phyloP scores from a whole-genome alignment of 345 rosid species.

The Salix caprea region DNA sequence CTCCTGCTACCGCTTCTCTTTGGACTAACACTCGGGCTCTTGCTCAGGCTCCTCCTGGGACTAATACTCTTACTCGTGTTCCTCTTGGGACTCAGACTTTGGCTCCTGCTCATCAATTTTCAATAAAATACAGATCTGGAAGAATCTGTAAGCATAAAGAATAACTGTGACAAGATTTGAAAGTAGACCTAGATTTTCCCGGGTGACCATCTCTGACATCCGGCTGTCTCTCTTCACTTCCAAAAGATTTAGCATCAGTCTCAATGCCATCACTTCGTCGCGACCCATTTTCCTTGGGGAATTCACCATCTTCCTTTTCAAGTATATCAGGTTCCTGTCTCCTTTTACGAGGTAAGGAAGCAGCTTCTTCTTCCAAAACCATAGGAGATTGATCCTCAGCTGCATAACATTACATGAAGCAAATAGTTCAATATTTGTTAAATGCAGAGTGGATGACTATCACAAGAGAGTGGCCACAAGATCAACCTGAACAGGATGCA shows the following conservation, averaged over 20 bases:
- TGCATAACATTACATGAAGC: constrained; percentile 17
- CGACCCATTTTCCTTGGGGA: constrained; percentile 62
- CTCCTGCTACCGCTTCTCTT: constrained; percentile 37
- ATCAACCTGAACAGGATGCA: neutral
- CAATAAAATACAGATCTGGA: constrained; percentile 43
- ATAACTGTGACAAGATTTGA: constrained; percentile 39
- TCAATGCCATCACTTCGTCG: constrained; percentile 45
- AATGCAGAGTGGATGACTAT: neutral
- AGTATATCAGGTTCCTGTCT: constrained; percentile 42
- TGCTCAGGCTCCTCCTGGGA: constrained; percentile 63
- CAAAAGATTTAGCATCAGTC: constrained; percentile 41
- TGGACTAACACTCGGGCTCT: constrained; percentile 64
- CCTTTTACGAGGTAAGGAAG: constrained; percentile 33
- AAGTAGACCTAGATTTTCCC: constrained; percentile 81
- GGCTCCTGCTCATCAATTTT: constrained; percentile 78
- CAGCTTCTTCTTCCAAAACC: constrained; percentile 41
- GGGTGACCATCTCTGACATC: constrained; percentile 78
- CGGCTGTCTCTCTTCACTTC: constrained; percentile 67
- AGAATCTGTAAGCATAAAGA: constrained; percentile 39
- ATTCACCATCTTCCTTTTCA: constrained; percentile 43
- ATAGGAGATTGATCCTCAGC: constrained; percentile 36
- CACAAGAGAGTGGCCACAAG: neutral
- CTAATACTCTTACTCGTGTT: constrained; percentile 75
- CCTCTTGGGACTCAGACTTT: constrained; percentile 86
- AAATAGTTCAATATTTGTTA: neutral